Percentiles rank a stretch among this genome's conserved stretches.
These are phyloP conservation scores for Plantago coronopus DNA, from an alignment of 305 asterid species.

Conservation along the genomic window DNA sequence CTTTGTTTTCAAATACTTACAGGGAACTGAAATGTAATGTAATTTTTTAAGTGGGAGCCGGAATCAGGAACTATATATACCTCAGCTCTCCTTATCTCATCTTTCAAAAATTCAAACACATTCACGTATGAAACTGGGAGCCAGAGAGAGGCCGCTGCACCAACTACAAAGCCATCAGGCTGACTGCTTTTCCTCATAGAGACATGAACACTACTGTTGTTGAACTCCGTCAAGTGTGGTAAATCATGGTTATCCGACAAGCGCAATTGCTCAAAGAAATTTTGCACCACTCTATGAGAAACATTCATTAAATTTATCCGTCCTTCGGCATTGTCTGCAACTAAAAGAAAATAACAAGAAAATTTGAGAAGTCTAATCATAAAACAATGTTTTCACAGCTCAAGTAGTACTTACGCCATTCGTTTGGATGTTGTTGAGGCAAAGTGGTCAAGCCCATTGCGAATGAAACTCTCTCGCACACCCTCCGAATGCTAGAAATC, in stretches of 20 bases:
- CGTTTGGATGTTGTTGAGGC: slow-evolving; percentile 32
- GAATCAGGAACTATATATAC: slow-evolving; percentile 24
- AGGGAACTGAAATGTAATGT: not conserved
- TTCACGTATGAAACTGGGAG: slow-evolving; percentile 45
- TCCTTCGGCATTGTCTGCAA: slow-evolving; percentile 39
- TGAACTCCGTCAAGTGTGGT: slow-evolving; percentile 28
- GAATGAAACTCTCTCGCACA: slow-evolving; percentile 54
- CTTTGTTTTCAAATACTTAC: not conserved
- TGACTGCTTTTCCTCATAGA: slow-evolving; percentile 36
- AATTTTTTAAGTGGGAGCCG: not conserved
- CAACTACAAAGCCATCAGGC: slow-evolving; percentile 41
- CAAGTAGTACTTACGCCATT: slow-evolving; percentile 39
- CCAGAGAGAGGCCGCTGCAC: slow-evolving; percentile 56
- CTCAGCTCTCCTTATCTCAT: slow-evolving; percentile 47
- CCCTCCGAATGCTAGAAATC: slow-evolving; percentile 53
- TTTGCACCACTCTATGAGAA: slow-evolving; percentile 64
- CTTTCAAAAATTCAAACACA: slow-evolving; percentile 51
- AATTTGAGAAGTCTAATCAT: not conserved
- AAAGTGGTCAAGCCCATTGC: slow-evolving; percentile 28
- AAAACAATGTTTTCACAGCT: not conserved
- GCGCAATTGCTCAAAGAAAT: slow-evolving; percentile 42
- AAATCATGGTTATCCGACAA: slow-evolving; percentile 41
- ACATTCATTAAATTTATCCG: slow-evolving; percentile 45
- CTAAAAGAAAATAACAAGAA: slow-evolving; percentile 28
- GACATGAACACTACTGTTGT: slow-evolving; percentile 41